Evolutionary conservation across 2,329 filamentous ascomycete genomes (phyloP), one percentile per base, ranked within the genome.

Genomic region (Alternaria gaisen): DNA sequence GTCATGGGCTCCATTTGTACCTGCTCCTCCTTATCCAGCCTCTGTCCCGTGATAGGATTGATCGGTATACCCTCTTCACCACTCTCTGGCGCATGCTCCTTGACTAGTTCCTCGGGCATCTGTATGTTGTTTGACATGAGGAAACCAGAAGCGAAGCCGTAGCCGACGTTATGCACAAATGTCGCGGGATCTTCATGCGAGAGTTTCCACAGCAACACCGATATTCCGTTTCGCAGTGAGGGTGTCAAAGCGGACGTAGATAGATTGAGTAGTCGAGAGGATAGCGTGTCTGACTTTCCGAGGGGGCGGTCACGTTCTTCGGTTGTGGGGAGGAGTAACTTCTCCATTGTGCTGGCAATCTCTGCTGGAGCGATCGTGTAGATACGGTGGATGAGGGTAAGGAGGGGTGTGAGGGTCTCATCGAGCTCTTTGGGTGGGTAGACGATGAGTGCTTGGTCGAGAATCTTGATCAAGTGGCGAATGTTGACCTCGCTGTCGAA

Each of bases 141-240:
- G 75, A 95, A 97, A 0, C 95, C 95, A 0, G 93, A 92, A 0
- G 95, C 95, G 73, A 92, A 97, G 0, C 95, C 95, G 74, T 97
- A 99, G 0, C 95, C 95, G 12, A 99, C 92, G 68, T 97, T 97
- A 53, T 91, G 86, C 0, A 98, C 91, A 72, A 97, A 95, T 30
- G 85, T 90, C 16, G 85, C 86, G 0, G 94, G 87, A 70, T 97
- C 89, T 69, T 89, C 91, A 65, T 90, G 90, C 0, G 93, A 97
- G 28, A 98, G 84, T 66, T 96, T 91, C 75, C 96, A 99, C 63
- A 97, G 86, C 24, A 99, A 83, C 30, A 90, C 85, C 0, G 91
- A 91, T 53, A 97, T 90, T 18, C 87, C 87, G 47, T 91, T 88
- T 18, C 93, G 88, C 3, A 97, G 82, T 40, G 89, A 88, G 0